Conservation (phyloP, 2,329 filamentous ascomycete genomes). For the Hymenotorrendiella dingleyae region DNA sequence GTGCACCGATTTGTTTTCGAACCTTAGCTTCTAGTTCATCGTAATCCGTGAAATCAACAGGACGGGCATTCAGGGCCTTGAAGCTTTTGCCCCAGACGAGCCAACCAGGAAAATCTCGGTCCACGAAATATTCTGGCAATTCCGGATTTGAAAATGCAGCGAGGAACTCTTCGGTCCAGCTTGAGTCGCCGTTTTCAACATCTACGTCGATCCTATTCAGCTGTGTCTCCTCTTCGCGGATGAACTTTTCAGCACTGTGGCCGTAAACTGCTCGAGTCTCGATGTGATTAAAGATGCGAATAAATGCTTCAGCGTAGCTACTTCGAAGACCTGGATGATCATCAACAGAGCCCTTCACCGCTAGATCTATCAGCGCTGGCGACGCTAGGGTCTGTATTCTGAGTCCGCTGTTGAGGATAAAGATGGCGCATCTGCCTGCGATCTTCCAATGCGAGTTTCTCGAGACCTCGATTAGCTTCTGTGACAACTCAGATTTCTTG, state of each 20-base stretch:
- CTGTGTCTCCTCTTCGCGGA: conserved; percentile 73
- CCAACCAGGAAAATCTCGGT: conserved; percentile 92
- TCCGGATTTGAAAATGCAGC: conserved; percentile 68
- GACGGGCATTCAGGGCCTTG: conserved; percentile 69
- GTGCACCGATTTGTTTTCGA: conserved; percentile 71
- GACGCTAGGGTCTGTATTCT: conserved; percentile 87
- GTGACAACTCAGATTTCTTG: conserved; percentile 73
- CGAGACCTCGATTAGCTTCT: conserved; percentile 74
- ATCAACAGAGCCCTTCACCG: conserved; percentile 78
- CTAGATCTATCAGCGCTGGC: conserved; percentile 73
- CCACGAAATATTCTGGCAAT: conserved; percentile 78
- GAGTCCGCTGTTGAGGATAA: conserved; percentile 83
- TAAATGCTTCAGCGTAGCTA: conserved; percentile 76
- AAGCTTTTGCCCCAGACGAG: conserved; percentile 90
- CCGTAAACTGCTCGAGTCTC: conserved; percentile 80
- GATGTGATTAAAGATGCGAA: conserved; percentile 70
- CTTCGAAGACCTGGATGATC: conserved; percentile 80
- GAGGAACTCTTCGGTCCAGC: conserved; percentile 76
- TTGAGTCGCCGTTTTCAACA: conserved; percentile 67
- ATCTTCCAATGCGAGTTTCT: conserved; percentile 93
- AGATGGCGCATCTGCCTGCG: conserved; percentile 79
- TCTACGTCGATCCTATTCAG: conserved; percentile 69
- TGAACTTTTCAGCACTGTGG: conserved; percentile 82
- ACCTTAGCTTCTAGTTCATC: conserved; percentile 73
- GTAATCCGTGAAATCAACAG: conserved; percentile 60